Evolutionary conservation across 2,329 filamentous ascomycete genomes (phyloP), one percentile per base, ranked within the genome.

Genomic region (Pseudogymnoascus sp.): DNA sequence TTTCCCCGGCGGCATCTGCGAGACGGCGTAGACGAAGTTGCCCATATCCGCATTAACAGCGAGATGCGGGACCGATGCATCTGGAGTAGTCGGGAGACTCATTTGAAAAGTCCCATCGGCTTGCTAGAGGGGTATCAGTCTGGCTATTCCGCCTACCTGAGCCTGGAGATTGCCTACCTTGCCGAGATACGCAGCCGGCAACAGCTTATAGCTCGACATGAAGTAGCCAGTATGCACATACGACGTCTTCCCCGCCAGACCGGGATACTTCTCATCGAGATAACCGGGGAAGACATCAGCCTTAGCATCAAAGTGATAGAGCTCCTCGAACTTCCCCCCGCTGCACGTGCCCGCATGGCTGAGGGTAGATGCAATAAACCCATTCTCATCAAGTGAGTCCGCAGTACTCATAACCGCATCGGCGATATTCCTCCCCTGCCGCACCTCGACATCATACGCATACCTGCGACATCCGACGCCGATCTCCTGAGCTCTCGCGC

Each of bases 251-350:
- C 68, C 70, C 6, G 77, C 77, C 33, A 83, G 67, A 4, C 65
- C 67, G 0, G 78, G 77, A 63, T 81, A 74, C 4, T 67, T 75
- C 2, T 73, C 72, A 7, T 70, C 64, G 3, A 80, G 77, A 41
- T 81, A 81, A 11, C 69, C 59, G 1, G 43, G 43, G 28, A 80
- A 80, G 14, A 80, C 68, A 47, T 80, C 79, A 1, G 80, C 81
- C 69, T 84, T 83, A 6, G 75, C 67, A 67, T 83, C 80, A 60
- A 77, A 80, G 66, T 81, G 79, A 64, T 82, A 83, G 60, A 82
- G 63, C 64, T 82, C 76, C n/a, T 68, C 73, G 60, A 76, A 75
- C 38, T 67, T 71, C 0, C 80, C 81, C 0, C 70, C 68, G 62
- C 78, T 83, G 64, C 76, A 78, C 58, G 75, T 76, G 7, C 63